Percentiles rank a stretch among this genome's conserved stretches.
These are phyloP conservation scores for Coniochaeta sp. DNA, from an alignment of 2,329 filamentous ascomycete species.

Conservation along the genomic window DNA sequence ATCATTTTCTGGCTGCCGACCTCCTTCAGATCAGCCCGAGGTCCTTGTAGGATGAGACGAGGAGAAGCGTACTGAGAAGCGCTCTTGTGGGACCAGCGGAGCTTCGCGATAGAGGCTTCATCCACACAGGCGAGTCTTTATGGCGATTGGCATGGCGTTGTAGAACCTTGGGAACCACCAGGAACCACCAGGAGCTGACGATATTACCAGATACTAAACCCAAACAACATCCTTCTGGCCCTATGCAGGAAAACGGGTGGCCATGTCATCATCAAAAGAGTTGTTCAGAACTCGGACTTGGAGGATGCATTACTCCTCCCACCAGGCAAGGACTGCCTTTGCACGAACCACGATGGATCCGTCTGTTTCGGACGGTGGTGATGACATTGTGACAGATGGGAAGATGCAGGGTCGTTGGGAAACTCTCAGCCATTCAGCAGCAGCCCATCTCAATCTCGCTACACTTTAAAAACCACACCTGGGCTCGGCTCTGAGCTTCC, in stretches of 20 bases:
- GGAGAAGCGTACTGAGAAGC: conserved; percentile 4
- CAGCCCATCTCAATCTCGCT: too few relatives aligned
- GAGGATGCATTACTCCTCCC: conserved; percentile 20
- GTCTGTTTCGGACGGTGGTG: too few relatives aligned
- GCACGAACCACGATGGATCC: conserved; percentile 25
- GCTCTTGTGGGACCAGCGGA: conserved; percentile 18
- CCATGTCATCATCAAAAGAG: conserved; percentile 13
- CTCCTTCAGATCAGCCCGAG: conserved; percentile 5
- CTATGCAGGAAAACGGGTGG: conserved; percentile 13
- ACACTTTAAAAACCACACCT: too few relatives aligned
- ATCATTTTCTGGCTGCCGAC: conserved; percentile 5
- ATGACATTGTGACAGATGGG: too few relatives aligned
- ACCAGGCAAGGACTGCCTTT: conserved; percentile 11
- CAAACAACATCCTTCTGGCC: conserved; percentile 27
- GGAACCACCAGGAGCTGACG: background rate
- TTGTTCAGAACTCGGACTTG: conserved; percentile 22
- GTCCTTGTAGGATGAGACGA: background rate
- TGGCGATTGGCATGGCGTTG: background rate
- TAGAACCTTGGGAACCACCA: background rate
- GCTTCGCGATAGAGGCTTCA: conserved; percentile 22
- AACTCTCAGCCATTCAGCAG: too few relatives aligned
- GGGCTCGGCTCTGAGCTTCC: too few relatives aligned
- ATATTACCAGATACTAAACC: conserved; percentile 24
- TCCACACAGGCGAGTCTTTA: conserved; percentile 21
- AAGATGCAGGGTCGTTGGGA: too few relatives aligned